phyloP scores from a whole-genome alignment of 495 filamentous ascomycete species.

The Chaetomium cochliodes region DNA sequence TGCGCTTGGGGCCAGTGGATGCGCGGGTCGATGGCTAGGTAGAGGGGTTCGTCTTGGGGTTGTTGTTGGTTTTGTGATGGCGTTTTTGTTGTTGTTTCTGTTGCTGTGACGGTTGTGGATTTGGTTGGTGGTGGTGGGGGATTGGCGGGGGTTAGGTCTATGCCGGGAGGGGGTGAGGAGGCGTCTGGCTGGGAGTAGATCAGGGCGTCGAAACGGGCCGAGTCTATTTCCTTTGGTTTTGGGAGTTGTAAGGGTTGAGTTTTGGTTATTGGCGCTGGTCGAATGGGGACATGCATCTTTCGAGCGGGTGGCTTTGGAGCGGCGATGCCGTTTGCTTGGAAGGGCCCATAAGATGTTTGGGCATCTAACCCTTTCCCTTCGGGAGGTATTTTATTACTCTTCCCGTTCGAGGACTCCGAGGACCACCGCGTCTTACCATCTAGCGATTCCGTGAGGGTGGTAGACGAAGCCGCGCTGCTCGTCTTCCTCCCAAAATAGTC shows the following conservation, averaged over 20 bases:
- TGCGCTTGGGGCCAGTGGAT: slow-evolving; percentile 41
- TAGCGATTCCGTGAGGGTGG: neutral
- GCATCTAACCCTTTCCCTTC: neutral
- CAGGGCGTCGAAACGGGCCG: slow-evolving; percentile 15
- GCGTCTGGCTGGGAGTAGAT: slow-evolving; percentile 25
- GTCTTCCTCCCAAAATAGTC: neutral
- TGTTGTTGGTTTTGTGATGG: neutral
- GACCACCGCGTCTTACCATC: neutral
- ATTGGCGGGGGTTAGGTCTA: neutral
- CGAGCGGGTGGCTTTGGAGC: neutral
- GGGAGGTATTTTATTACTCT: neutral
- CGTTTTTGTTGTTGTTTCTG: neutral
- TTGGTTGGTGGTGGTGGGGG: neutral
- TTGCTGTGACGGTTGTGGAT: neutral
- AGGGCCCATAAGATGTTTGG: neutral
- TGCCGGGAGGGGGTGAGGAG: slow-evolving; percentile 15
- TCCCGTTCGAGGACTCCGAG: slow-evolving; percentile 7
- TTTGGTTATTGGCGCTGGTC: neutral
- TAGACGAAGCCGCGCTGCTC: neutral
- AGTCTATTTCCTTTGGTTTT: slow-evolving; percentile 15
- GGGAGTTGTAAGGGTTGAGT: neutral
- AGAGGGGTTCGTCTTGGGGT: slow-evolving; percentile 28
- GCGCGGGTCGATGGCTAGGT: slow-evolving; percentile 44
- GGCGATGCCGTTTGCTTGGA: slow-evolving; percentile 11
- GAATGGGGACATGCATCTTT: neutral